Evolutionary conservation across 768 basidiomycete genomes (phyloP).

Genomic region (Russula dissimulans): DNA sequence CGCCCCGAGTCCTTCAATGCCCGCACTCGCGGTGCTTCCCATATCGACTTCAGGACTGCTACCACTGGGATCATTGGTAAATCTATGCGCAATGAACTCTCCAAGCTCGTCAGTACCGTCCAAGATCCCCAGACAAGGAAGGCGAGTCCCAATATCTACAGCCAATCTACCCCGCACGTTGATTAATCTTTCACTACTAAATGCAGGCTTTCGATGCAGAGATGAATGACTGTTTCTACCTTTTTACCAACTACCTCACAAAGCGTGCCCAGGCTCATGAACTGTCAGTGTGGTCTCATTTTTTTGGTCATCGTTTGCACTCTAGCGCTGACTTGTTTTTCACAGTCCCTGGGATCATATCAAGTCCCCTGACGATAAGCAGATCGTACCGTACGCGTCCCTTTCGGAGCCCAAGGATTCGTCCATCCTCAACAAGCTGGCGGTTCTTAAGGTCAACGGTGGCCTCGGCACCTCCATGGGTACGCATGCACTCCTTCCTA

Average conservation of each 20-base stretch:
- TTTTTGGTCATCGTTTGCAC: not conserved
- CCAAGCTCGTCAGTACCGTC: constrained; percentile 82
- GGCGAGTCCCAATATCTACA: constrained; percentile 35
- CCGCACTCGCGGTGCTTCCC: constrained; percentile 66
- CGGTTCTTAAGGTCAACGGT: constrained; percentile 73
- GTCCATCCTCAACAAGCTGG: constrained; percentile 54
- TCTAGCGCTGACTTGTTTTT: constrained; percentile 13
- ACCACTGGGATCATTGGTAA: constrained; percentile 64
- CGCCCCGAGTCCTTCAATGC: constrained; percentile 59
- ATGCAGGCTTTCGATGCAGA: constrained; percentile 81
- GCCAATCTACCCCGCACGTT: not conserved
- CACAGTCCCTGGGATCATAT: constrained; percentile 33
- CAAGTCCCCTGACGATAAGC: constrained; percentile 53
- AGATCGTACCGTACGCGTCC: constrained; percentile 51
- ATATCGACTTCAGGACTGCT: constrained; percentile 97
- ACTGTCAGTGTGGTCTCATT: constrained; percentile 42
- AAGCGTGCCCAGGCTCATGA: constrained; percentile 81
- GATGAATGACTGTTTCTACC: constrained; percentile 94
- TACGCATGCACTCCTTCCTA: constrained; percentile 14
- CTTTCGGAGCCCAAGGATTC: constrained; percentile 39
- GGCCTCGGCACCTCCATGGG: constrained; percentile 63
- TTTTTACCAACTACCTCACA: constrained; percentile 89
- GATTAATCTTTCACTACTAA: not conserved
- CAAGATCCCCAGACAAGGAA: constrained; percentile 72
- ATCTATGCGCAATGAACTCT: constrained; percentile 97